A percentile compares a stretch with the other conserved stretches of the same genome.
Conservation (phyloP, 2,329 filamentous ascomycete genomes). For the Botrytis pseudocinerea region DNA sequence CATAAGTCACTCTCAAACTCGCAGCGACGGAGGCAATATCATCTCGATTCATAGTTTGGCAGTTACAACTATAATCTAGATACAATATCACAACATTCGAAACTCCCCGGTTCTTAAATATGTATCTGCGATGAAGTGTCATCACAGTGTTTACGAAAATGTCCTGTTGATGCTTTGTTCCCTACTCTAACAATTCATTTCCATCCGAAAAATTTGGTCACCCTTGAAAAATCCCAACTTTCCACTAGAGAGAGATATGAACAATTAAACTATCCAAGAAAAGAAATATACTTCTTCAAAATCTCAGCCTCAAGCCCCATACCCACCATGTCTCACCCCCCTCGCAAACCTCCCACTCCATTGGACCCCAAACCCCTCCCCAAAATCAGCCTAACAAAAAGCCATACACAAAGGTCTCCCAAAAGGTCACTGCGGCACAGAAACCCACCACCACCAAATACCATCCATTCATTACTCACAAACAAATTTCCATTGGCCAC, state of each 20-base stretch:
- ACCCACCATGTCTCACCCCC: neutral
- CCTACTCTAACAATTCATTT: neutral
- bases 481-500: neutral
- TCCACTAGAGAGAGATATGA: neutral
- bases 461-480: neutral
- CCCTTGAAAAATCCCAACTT: neutral
- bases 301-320: neutral
- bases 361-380: neutral
- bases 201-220: neutral
- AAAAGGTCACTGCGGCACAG: neutral
- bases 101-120: neutral
- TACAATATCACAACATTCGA: neutral
- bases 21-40: neutral
- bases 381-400: neutral
- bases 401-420: neutral
- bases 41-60: neutral
- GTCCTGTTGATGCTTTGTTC: neutral
- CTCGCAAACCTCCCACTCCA: neutral
- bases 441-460: neutral
- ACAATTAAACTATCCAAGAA: neutral
- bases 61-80: neutral
- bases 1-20: neutral
- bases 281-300: neutral
- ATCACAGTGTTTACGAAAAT: neutral
- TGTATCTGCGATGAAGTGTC: neutral